These are phyloP conservation scores for Mycena pura DNA, from an alignment of 768 basidiomycete species.

Conservation along the genomic window DNA sequence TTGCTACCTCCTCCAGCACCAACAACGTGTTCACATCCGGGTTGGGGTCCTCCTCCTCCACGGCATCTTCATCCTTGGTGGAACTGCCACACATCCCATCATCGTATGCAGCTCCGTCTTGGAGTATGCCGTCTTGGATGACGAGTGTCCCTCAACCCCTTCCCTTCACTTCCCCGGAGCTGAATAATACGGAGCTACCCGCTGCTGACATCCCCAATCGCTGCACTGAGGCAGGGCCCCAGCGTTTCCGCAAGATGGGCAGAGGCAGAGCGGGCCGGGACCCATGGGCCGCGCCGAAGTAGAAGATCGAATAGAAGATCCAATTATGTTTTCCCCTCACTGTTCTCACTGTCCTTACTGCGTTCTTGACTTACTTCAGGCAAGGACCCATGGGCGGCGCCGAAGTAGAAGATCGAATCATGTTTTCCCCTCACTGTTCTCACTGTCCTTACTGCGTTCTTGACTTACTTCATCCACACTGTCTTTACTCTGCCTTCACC, in stretches of 20 bases:
- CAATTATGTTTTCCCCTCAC: too few relatives aligned
- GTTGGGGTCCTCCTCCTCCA: too few relatives aligned
- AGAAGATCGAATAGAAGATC: too few relatives aligned
- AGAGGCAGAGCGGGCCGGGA: not conserved
- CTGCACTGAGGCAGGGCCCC: too few relatives aligned
- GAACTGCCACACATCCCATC: not conserved
- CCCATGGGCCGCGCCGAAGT: not conserved
- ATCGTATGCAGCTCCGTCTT: not conserved
- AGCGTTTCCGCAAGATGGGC: slow-evolving; percentile 3
- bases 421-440: not conserved
- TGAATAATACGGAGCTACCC: not conserved
- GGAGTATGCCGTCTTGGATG: not conserved
- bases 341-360: too few relatives aligned
- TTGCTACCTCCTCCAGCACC: too few relatives aligned
- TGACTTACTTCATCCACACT: not conserved
- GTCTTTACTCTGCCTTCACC: not conserved
- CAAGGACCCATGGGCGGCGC: too few relatives aligned
- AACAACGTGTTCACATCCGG: too few relatives aligned
- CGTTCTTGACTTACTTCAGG: too few relatives aligned
- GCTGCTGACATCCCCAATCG: too few relatives aligned
- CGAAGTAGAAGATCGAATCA: too few relatives aligned
- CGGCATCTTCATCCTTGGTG: not conserved
- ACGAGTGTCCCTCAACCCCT: not conserved
- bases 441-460: not conserved
- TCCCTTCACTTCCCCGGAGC: not conserved